A percentile compares a stretch with the other conserved stretches of the same genome.
These are phyloP conservation scores for Marasmius sp. DNA, from an alignment of 1,284 basidiomycete genomes.

Conservation along the genomic window DNA sequence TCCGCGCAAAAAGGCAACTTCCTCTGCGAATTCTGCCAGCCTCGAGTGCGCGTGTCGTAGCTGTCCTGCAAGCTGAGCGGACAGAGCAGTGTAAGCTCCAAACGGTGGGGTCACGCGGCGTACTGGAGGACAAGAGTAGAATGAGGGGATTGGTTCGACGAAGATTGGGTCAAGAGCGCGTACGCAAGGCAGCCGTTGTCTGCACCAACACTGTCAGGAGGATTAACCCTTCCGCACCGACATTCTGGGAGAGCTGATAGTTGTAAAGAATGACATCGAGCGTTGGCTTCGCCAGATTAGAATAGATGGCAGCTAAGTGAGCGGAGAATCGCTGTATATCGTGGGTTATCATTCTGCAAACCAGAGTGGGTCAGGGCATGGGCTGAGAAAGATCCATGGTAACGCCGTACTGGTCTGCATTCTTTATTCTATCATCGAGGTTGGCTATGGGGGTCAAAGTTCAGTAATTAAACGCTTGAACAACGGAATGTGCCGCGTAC, in stretches of 20 bases:
- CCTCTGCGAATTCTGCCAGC: slow-evolving; percentile 92
- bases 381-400: not conserved
- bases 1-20: slow-evolving; percentile 92
- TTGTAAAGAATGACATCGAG: slow-evolving; percentile 96
- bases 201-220: slow-evolving; percentile 87
- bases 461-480: not conserved
- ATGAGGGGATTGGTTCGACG: not conserved
- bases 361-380: slow-evolving; percentile 10
- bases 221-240: slow-evolving; percentile 92
- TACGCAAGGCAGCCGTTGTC: slow-evolving; percentile 73
- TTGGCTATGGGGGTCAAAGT: slow-evolving; percentile 56
- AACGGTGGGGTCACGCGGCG: slow-evolving; percentile 91
- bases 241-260: slow-evolving; percentile 91
- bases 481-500: slow-evolving; percentile 40
- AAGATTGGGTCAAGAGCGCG: slow-evolving; percentile 30
- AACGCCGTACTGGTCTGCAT: slow-evolving; percentile 81
- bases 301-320: slow-evolving; percentile 92
- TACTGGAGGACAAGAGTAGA: slow-evolving; percentile 44
- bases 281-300: slow-evolving; percentile 90
- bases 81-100: slow-evolving; percentile 84
- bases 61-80: slow-evolving; percentile 85
- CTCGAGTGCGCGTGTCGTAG: slow-evolving; percentile 92
- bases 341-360: slow-evolving; percentile 83
- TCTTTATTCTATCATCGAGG: slow-evolving; percentile 93
- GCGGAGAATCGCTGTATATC: slow-evolving; percentile 94